Evolutionary conservation across 1,139 yeast genomes (phyloP).

Genomic region (Pichia sp.): DNA sequence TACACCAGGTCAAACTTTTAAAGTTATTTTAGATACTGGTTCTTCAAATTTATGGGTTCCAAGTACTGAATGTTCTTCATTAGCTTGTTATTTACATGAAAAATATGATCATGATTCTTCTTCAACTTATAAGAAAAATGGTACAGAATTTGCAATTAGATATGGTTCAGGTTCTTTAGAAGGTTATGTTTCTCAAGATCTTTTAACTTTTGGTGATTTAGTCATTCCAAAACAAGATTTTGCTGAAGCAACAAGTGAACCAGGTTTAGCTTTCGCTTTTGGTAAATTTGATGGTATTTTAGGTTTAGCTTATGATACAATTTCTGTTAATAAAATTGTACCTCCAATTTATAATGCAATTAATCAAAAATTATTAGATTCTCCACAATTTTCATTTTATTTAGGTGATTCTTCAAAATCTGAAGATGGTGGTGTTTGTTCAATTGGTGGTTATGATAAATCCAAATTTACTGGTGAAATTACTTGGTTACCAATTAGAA

Average conservation of each 20-base stretch:
- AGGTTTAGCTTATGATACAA: slow-evolving; percentile 89
- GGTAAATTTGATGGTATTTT: slow-evolving; percentile 97
- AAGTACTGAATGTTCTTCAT: slow-evolving; percentile 75
- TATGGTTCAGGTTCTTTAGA: slow-evolving; percentile 92
- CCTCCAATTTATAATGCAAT: slow-evolving; percentile 94
- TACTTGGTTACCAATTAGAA: slow-evolving; percentile 94
- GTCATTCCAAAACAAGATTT: slow-evolving; percentile 82
- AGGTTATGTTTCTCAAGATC: slow-evolving; percentile 86
- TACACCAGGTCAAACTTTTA: slow-evolving; percentile 87
- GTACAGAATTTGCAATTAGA: slow-evolving; percentile 73
- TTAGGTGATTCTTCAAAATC: slow-evolving; percentile 69
- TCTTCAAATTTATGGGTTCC: slow-evolving; percentile 98
- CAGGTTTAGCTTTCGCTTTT: slow-evolving; percentile 96
- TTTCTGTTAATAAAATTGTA: slow-evolving; percentile 78
- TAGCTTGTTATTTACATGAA: slow-evolving; percentile 90
- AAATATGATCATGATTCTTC: slow-evolving; percentile 83
- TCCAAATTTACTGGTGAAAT: slow-evolving; percentile 71
- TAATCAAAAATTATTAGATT: slow-evolving; percentile 70
- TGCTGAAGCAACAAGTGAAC: slow-evolving; percentile 95
- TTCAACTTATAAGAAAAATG: slow-evolving; percentile 77
- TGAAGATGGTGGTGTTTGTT: slow-evolving; percentile 81
- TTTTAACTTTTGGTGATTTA: slow-evolving; percentile 75
- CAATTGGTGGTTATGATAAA: slow-evolving; percentile 89
- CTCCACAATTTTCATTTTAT: slow-evolving; percentile 81
- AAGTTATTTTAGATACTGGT: slow-evolving; percentile 90